phyloP scores from a whole-genome alignment of 768 basidiomycete species.

The Nidularia sp. region DNA sequence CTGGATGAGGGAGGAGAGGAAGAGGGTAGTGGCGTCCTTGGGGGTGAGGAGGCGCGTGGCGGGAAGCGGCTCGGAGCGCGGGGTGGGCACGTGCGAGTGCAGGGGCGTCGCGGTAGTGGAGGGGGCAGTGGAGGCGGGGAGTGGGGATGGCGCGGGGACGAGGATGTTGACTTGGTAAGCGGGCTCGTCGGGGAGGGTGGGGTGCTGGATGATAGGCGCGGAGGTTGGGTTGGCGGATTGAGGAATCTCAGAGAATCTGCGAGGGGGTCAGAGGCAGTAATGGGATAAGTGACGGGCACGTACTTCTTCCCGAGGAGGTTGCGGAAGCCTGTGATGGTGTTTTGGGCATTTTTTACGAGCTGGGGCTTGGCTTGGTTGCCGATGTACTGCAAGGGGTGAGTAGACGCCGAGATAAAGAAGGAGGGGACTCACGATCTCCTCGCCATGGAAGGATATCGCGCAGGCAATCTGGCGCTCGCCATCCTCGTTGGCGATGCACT shows the following conservation, averaged over 20 bases:
- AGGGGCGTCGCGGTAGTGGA: slow-evolving; percentile 58
- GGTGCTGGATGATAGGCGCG: slow-evolving; percentile 75
- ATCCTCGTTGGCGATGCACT: slow-evolving; percentile 97
- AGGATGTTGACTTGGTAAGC: slow-evolving; percentile 85
- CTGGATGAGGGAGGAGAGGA: slow-evolving; percentile 77
- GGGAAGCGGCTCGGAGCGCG: slow-evolving; percentile 67
- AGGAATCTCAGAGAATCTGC: slow-evolving; percentile 73
- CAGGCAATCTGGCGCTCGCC: slow-evolving; percentile 98
- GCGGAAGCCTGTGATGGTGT: slow-evolving; percentile 93
- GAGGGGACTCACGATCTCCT: slow-evolving; percentile 69
- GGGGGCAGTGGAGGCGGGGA: slow-evolving; percentile 40
- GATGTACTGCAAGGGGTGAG: slow-evolving; percentile 66
- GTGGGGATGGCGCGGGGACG: slow-evolving; percentile 70
- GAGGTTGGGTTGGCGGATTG: slow-evolving; percentile 49
- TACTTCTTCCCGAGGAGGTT: slow-evolving; percentile 92
- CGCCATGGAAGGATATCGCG: slow-evolving; percentile 86
- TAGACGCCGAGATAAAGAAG: slow-evolving; percentile 5
- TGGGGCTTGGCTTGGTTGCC: slow-evolving; percentile 94
- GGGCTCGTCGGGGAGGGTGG: slow-evolving; percentile 62
- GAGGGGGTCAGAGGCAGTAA: background rate
- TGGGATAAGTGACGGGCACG: slow-evolving; percentile 13
- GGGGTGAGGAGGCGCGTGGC: slow-evolving; percentile 73
- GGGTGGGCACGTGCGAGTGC: slow-evolving; percentile 64
- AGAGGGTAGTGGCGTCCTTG: slow-evolving; percentile 79
- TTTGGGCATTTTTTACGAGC: slow-evolving; percentile 90